Evolutionary conservation across 2,329 filamentous ascomycete species (phyloP), one percentile per base, ranked within the genome.

Genomic region (Rosellinia necatrix): DNA sequence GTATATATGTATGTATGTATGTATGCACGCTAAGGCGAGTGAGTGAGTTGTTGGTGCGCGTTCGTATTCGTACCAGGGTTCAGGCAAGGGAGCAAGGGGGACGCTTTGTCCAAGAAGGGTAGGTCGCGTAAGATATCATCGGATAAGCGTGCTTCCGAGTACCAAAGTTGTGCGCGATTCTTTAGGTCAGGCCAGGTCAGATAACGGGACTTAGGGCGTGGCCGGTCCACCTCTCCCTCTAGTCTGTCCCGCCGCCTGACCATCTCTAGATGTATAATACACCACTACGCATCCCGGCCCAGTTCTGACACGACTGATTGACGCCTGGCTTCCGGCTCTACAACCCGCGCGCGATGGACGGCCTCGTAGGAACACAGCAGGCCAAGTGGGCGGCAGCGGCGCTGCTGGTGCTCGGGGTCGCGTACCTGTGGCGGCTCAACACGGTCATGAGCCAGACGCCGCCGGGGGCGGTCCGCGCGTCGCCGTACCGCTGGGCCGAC

Each of bases 351-450:
- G 51, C 29, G 15, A 62, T 63, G 61, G 61, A 61, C 15, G 44
- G 32, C 29, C 46, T 60, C 54, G 44, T 48, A 15, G 21, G 13
- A n/a, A 40, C 13, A 24, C 49, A 62, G 38, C 29, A 59, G 25
- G 30, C 58, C 19, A 43, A 49, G 4, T 54, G 37, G 58, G 51
- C 55, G 6, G 56, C 62, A 22, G 63, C 53, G 13, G 47, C 59
- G 19, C 34, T 68, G 7, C 29, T 68, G 27, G 30, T 44, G 7
- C 30, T 66, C 21, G 60, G 59, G 41, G 17, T 61, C 34, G 60
- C 60, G 22, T 69, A 67, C 59, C 19, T 68, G 34, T 68, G 63
- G 64, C 65, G 70, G 21, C 64, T 75, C 17, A 74, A 75, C 56
- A 59, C 54, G 19, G 57, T 66, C 6, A 60, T 75, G 59, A 69